Conservation (phyloP, 345 rosid species). For the Euphorbia lathyris region DNA sequence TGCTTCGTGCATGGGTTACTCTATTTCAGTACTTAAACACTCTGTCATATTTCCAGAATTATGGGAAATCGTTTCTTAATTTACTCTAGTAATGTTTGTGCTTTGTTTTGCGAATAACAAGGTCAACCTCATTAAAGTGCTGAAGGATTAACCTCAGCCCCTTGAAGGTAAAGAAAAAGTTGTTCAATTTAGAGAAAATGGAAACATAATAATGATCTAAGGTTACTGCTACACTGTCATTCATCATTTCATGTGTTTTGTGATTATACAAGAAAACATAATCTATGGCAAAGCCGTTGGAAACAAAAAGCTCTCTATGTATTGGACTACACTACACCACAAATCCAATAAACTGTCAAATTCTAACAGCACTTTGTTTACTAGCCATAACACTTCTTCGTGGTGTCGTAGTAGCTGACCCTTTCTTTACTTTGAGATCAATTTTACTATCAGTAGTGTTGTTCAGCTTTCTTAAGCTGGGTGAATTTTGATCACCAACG, state of each 20-base stretch:
- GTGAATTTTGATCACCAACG: conserved; percentile 9
- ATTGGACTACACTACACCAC: not conserved
- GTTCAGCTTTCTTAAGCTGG: conserved; percentile 21
- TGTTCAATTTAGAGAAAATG: no score
- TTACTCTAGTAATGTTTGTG: no score
- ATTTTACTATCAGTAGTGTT: conserved; percentile 16
- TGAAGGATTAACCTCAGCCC: no score
- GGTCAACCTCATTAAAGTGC: no score
- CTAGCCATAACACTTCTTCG: conserved; percentile 19
- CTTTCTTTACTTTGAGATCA: conserved; percentile 26
- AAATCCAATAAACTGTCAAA: not conserved
- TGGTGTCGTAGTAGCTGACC: conserved; percentile 17
- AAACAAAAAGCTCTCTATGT: not conserved
- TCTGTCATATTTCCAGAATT: no score
- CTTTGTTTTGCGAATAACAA: no score
- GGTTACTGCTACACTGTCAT: not conserved
- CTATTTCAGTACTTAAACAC: no score
- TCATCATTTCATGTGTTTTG: not conserved
- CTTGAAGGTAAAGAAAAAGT: no score
- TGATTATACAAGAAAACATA: not conserved
- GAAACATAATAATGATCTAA: no score
- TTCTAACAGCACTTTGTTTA: conserved; percentile 20
- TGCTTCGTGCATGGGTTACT: no score
- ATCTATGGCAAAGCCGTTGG: not conserved
- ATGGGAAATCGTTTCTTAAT: no score